Conservation (phyloP, 768 basidiomycete species). For the Lepiota brunneoincarnata region DNA sequence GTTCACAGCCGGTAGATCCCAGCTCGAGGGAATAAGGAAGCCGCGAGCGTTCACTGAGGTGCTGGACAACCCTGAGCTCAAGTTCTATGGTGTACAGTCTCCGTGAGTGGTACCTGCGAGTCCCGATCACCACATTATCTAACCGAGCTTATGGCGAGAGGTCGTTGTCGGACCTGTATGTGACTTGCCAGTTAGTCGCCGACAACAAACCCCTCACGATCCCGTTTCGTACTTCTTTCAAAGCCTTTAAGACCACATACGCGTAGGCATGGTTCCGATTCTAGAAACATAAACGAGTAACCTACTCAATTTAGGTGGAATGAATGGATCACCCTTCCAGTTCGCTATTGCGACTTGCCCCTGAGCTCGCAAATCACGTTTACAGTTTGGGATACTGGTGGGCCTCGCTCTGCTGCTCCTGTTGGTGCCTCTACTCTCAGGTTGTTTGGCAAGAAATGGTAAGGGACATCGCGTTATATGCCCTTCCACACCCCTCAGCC, state of each 20-base stretch:
- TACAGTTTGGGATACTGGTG: slow-evolving; percentile 94
- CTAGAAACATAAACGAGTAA: not conserved
- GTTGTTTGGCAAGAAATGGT: slow-evolving; percentile 94
- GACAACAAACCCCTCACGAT: slow-evolving; percentile 94
- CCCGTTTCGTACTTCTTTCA: slow-evolving; percentile 89
- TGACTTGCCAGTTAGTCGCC: slow-evolving; percentile 87
- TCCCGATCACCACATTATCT: slow-evolving; percentile 11
- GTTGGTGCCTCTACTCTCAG: slow-evolving; percentile 91
- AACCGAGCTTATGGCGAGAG: slow-evolving; percentile 44
- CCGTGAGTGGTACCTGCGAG: slow-evolving; percentile 61
- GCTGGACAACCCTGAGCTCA: slow-evolving; percentile 77
- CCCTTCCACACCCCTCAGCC: not conserved
- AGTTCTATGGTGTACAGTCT: slow-evolving; percentile 81
- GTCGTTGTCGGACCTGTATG: slow-evolving; percentile 87
- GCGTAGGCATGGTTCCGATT: slow-evolving; percentile 43
- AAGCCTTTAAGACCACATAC: slow-evolving; percentile 83
- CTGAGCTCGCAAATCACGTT: slow-evolving; percentile 85
- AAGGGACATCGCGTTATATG: not conserved
- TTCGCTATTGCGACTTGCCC: slow-evolving; percentile 92
- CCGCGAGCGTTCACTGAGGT: slow-evolving; percentile 75
- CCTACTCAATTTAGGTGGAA: slow-evolving; percentile 70
- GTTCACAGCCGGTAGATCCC: slow-evolving; percentile 48
- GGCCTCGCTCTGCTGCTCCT: slow-evolving; percentile 73
- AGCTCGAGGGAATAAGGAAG: slow-evolving; percentile 80
- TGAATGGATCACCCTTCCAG: slow-evolving; percentile 90